These are phyloP conservation scores for Plectosphaerella sp. DNA, from an alignment of 2,329 filamentous ascomycete species.

Conservation along the genomic window DNA sequence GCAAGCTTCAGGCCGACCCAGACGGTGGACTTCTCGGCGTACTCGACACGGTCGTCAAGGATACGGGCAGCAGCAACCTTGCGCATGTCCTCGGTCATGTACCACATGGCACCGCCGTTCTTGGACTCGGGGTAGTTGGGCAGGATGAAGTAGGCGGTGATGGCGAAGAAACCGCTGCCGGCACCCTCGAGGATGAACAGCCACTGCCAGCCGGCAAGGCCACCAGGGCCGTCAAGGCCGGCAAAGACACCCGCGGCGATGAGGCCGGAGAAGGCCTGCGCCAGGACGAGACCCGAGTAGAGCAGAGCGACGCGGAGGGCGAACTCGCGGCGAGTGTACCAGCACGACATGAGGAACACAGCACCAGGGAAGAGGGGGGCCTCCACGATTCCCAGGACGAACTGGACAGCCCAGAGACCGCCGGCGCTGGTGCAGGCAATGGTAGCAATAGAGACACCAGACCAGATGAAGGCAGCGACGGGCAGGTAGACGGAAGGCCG, in stretches of 20 bases:
- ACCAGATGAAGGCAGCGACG: constrained; percentile 40
- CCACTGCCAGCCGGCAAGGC: constrained; percentile 34
- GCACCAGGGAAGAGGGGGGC: constrained; percentile 49
- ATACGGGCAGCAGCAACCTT: background rate
- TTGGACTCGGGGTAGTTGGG: constrained; percentile 15
- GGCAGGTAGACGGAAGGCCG: constrained; percentile 27
- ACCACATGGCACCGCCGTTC: background rate
- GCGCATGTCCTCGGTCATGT: constrained; percentile 2
- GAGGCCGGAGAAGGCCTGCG: constrained; percentile 16
- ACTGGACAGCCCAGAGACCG: constrained; percentile 40
- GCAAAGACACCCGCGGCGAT: constrained; percentile 32
- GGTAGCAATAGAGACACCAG: constrained; percentile 42
- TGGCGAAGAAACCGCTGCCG: constrained; percentile 17
- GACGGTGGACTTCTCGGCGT: constrained; percentile 4
- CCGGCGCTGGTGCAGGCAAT: constrained; percentile 42
- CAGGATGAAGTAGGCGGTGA: constrained; percentile 15
- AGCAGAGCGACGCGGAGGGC: constrained; percentile 16
- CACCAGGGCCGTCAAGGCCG: constrained; percentile 14
- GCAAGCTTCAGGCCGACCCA: constrained; percentile 6
- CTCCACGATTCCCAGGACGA: constrained; percentile 47
- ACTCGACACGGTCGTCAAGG: background rate
- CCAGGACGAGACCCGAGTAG: constrained; percentile 15
- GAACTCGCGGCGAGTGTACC: constrained; percentile 18
- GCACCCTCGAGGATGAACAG: constrained; percentile 57
- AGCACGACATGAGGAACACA: constrained; percentile 42